Conservation (phyloP, 257 asterid genomes). For the Capsicum rhomboideum region DNA sequence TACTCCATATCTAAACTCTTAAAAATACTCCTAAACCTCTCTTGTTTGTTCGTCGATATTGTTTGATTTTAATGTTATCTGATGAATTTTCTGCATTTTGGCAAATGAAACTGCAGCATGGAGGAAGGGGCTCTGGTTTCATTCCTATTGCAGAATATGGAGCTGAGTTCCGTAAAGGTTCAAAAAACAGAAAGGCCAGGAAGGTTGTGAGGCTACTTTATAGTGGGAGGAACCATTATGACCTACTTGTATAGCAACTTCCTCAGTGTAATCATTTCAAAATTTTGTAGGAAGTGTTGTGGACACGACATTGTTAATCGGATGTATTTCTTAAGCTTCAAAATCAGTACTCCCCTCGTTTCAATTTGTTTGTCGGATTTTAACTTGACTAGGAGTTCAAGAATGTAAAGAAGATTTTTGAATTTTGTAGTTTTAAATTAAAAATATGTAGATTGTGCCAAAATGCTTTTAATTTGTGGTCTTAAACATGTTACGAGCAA, state of each 20-base stretch:
- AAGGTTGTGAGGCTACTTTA: conserved; percentile 69
- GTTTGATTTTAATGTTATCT: not conserved
- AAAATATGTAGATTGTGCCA: too few relatives aligned
- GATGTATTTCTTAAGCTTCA: not conserved
- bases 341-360: not conserved
- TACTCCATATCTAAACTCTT: not conserved
- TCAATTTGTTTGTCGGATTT: too few relatives aligned
- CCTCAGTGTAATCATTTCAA: not conserved
- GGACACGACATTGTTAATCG: not conserved
- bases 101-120: conserved; percentile 45
- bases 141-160: conserved; percentile 97
- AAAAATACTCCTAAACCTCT: not conserved
- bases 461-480: too few relatives aligned
- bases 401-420: too few relatives aligned
- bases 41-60: not conserved
- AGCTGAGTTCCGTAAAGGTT: conserved; percentile 44
- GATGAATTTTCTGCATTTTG: not conserved
- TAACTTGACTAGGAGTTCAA: too few relatives aligned
- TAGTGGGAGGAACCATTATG: conserved; percentile 84
- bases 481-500: too few relatives aligned
- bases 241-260: conserved; percentile 42
- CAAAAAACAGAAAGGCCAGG: conserved; percentile 30
- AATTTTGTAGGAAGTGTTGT: not conserved
- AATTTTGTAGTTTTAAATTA: too few relatives aligned
- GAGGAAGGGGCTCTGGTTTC: conserved; percentile 77